phyloP scores from a whole-genome alignment of 179 eudicot genomes.

The Pouteria campechiana region DNA sequence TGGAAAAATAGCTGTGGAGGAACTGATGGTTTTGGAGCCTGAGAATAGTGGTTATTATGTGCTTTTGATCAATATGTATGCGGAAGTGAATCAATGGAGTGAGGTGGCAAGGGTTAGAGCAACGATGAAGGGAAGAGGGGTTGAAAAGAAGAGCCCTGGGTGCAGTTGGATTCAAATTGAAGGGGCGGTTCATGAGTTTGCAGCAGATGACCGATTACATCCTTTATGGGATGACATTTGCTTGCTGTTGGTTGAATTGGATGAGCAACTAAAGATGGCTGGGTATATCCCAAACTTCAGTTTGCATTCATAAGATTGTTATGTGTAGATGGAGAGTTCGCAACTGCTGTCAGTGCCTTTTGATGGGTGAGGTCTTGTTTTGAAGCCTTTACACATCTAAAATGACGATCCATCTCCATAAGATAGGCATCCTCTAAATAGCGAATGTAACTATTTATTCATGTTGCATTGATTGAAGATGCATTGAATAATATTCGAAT shows the following conservation, averaged over 20 bases:
- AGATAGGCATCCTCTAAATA: too few relatives aligned
- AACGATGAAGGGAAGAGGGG: constrained; percentile 37
- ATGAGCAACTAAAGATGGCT: constrained; percentile 31
- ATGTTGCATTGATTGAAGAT: too few relatives aligned
- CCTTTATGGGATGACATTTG: constrained; percentile 28
- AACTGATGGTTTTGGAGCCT: constrained; percentile 49
- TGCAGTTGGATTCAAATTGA: constrained; percentile 75
- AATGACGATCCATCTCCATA: too few relatives aligned
- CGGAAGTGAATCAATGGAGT: constrained; percentile 56
- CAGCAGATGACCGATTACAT: constrained; percentile 56
- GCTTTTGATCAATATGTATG: constrained; percentile 46
- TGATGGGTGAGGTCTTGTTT: too few relatives aligned
- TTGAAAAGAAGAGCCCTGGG: constrained; percentile 49
- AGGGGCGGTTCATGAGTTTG: constrained; percentile 48
- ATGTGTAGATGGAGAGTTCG: too few relatives aligned
- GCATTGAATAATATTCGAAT: too few relatives aligned
- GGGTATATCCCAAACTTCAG: neutral
- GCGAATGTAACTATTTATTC: too few relatives aligned
- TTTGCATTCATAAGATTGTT: too few relatives aligned
- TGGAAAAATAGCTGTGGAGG: constrained; percentile 42
- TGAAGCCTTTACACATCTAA: too few relatives aligned
- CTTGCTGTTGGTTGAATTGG: constrained; percentile 24
- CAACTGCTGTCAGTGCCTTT: too few relatives aligned
- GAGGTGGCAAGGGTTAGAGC: constrained; percentile 44
- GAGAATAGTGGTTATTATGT: constrained; percentile 53